A percentile compares a stretch with the other conserved stretches of the same genome.
phyloP scores from a whole-genome alignment of 2,329 filamentous ascomycete species.

The Pyrenochaeta sp. region DNA sequence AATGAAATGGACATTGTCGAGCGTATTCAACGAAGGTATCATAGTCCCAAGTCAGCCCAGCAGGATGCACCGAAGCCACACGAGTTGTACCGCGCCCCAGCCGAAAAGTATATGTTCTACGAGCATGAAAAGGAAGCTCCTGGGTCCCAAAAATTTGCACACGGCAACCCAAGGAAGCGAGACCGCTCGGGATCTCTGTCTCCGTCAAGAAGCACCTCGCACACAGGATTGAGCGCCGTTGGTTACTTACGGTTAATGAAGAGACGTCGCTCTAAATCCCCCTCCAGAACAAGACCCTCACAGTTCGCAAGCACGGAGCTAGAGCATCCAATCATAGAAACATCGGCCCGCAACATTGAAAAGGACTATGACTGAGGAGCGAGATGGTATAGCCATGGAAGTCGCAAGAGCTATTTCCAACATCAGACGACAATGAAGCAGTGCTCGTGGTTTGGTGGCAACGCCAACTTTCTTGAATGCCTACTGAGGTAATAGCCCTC shows the following conservation, averaged over 20 bases:
- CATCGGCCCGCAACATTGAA: not conserved
- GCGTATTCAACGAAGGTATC: conserved; percentile 13
- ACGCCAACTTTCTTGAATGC: too few species aligned
- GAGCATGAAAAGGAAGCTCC: conserved; percentile 1
- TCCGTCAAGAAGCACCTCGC: not conserved
- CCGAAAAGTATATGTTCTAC: not conserved
- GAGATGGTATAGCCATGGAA: too few species aligned
- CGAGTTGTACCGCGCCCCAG: not conserved
- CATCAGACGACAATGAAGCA: too few species aligned
- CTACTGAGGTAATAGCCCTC: too few species aligned
- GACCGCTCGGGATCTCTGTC: conserved; percentile 1
- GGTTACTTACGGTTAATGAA: conserved; percentile 3
- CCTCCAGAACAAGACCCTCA: not conserved
- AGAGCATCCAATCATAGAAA: not conserved
- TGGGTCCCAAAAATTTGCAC: not conserved
- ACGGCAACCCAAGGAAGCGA: not conserved
- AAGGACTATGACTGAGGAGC: conserved; percentile 1
- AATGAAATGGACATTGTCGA: conserved; percentile 9
- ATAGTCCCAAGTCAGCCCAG: not conserved
- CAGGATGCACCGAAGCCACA: not conserved
- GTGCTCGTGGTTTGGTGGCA: too few species aligned
- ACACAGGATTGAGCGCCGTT: not conserved
- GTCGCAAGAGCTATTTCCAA: too few species aligned
- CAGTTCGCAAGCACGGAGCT: not conserved
- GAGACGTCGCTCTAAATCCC: conserved; percentile 4